Base-by-base conservation (phyloP, 2,329 filamentous ascomycete genomes). In the Penicillium sclerotiorum region DNA sequence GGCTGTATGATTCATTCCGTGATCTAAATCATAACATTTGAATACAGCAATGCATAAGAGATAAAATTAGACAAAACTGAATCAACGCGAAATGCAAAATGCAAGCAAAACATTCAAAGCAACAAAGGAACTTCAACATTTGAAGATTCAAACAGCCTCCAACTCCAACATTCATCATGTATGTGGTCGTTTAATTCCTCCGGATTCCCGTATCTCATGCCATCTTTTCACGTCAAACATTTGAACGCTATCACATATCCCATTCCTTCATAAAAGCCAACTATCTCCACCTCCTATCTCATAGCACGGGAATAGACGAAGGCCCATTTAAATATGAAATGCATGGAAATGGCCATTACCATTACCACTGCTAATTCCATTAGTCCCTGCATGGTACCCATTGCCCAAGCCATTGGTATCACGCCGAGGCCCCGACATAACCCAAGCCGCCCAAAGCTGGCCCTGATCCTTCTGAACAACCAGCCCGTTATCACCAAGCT, bases 401-500 rank as follows among this genome's bases (percentile, higher is more conserved):
- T n/a, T n/a, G n/a, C n/a, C n/a, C n/a, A n/a, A n/a, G n/a, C 45
- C 25, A 25, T 47, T 33, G 15, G n/a, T 23, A 13, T 30, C 15
- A 18, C 25, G 35, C 18, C 33, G 40, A 6, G 20, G 13, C 23
- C 36, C 45, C 13, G 45, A 33, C 13, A 47, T 5, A 23, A 40
- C 45, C 45, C 45, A 47, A 5, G 45, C 27, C 9, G 72, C 67
- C 72, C 72, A 74, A 32, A 72, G 49, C 28, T 59, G 52, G 15
- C 62, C 55, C 51, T 73, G 69, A 6, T 66, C 61, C 15, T 59
- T 61, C 22, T 59, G 55, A 21, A 74, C 71, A 42, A 53, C 57
- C 8, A 63, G 20, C 1, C 68, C 73, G 42, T 71, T 65, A 52
- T 71, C 73, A 4, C 67, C 70, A n/a, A 71, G 53, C 11, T 68